phyloP scores from a whole-genome alignment of 192 early-diverging fungal genomes.

The Neocallimastix lanati region DNA sequence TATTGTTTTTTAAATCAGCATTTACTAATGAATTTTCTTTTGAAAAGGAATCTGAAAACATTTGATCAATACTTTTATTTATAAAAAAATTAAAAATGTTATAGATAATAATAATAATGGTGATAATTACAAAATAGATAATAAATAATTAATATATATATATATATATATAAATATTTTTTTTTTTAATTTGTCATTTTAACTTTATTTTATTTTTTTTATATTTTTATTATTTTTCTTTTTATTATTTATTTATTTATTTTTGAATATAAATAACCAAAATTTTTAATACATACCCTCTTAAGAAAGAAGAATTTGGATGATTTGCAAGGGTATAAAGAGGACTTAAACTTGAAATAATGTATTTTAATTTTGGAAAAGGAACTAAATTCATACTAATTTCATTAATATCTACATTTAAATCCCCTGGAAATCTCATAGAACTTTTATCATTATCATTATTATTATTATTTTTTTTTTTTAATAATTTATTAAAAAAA shows the following conservation, averaged over 20 bases:
- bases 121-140: background rate
- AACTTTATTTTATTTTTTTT: no score
- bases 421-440: constrained; percentile 29
- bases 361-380: constrained; percentile 32
- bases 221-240: no score
- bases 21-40: constrained; percentile 27
- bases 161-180: background rate
- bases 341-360: constrained; percentile 36
- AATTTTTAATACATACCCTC: constrained; percentile 13
- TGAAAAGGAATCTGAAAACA: constrained; percentile 34
- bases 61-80: constrained; percentile 25
- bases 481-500: no score
- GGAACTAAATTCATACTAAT: constrained; percentile 43
- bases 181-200: no score
- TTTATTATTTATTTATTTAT: no score
- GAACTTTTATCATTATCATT: constrained; percentile 29
- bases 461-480: no score
- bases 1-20: constrained; percentile 16
- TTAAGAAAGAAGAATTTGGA: constrained; percentile 1
- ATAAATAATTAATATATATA: background rate
- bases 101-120: background rate
- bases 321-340: constrained; percentile 19
- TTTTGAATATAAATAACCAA: no score
- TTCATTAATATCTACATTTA: constrained; percentile 48
- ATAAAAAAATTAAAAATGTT: no score